Percentiles rank a stretch among this genome's conserved stretches.
phyloP scores from a whole-genome alignment of 805 yeast genomes.

The Lipomyces kockii region DNA sequence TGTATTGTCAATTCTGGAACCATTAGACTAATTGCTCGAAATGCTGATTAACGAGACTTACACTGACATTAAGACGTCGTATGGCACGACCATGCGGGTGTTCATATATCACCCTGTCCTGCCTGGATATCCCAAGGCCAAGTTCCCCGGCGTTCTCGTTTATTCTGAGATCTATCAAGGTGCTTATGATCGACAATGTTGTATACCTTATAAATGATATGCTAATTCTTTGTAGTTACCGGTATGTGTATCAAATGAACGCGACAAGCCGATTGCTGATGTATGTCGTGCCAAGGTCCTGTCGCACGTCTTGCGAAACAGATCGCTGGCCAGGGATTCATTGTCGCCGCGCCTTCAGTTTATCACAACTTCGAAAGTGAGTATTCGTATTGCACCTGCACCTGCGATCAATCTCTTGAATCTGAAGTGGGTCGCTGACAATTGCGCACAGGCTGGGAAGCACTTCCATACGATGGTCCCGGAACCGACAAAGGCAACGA shows the following conservation, averaged over 20 bases:
- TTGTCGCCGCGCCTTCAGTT: conserved; percentile 78
- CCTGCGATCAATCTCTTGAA: background rate
- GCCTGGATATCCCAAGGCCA: conserved; percentile 74
- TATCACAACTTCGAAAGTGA: conserved; percentile 70
- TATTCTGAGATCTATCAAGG: conserved; percentile 82
- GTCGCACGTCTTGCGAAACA: conserved; percentile 76
- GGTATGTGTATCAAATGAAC: conserved; percentile 12
- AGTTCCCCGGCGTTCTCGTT: conserved; percentile 79
- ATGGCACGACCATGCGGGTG: conserved; percentile 69
- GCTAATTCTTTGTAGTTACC: conserved; percentile 10
- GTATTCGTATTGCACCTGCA: background rate
- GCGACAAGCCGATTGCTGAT: background rate
- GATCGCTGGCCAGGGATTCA: conserved; percentile 79
- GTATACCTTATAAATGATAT: background rate
- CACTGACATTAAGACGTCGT: conserved; percentile 67
- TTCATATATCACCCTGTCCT: conserved; percentile 70
- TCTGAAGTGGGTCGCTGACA: background rate
- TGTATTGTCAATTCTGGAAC: background rate
- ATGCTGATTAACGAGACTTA: conserved; percentile 73
- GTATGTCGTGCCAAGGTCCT: conserved; percentile 58
- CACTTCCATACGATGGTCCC: conserved; percentile 68
- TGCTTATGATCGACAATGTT: background rate
- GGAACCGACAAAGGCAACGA: conserved; percentile 78
- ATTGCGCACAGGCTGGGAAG: conserved; percentile 50
- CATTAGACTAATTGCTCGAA: background rate